Evolutionary conservation across 1,284 basidiomycete species (phyloP).

Genomic region (Taiwanofungus camphoratus): DNA sequence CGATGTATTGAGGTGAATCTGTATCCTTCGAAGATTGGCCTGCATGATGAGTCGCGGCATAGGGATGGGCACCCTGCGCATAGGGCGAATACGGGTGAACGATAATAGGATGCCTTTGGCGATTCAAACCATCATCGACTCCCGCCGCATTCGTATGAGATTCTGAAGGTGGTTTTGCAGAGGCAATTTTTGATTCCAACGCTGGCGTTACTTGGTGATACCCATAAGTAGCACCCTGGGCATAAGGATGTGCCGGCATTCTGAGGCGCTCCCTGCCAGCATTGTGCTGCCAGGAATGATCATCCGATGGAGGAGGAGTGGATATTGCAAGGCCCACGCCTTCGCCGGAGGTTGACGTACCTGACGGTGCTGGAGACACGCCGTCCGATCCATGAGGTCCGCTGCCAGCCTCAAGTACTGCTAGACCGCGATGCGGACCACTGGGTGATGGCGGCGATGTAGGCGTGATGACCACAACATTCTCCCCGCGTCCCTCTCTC

Average conservation of each 20-base stretch:
- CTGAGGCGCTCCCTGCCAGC: conserved; percentile 29
- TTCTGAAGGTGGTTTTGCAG: conserved; percentile 21
- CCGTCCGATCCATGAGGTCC: conserved; percentile 12
- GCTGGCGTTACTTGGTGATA: conserved; percentile 14
- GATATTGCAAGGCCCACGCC: conserved; percentile 63
- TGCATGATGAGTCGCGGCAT: conserved; percentile 20
- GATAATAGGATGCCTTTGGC: conserved; percentile 43
- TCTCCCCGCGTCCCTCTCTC: conserved; percentile 11
- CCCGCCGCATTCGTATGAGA: conserved; percentile 9
- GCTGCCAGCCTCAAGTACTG: background rate
- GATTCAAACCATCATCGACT: conserved; percentile 34
- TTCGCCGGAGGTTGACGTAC: conserved; percentile 25
- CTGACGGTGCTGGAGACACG: conserved; percentile 29
- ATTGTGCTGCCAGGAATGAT: conserved; percentile 18
- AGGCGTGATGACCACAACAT: conserved; percentile 20
- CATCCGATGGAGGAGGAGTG: conserved; percentile 45
- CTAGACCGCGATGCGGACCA: background rate
- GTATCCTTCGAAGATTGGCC: background rate
- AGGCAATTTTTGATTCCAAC: conserved; percentile 1
- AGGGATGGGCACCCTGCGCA: conserved; percentile 30
- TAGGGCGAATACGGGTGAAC: conserved; percentile 37
- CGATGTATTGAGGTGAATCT: conserved; percentile 11
- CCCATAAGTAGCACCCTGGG: conserved; percentile 36
- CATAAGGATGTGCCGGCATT: conserved; percentile 54
- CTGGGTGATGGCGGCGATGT: conserved; percentile 5